phyloP scores from a whole-genome alignment of 106 monocot genomes.

The Dioscorea dumetorum region DNA sequence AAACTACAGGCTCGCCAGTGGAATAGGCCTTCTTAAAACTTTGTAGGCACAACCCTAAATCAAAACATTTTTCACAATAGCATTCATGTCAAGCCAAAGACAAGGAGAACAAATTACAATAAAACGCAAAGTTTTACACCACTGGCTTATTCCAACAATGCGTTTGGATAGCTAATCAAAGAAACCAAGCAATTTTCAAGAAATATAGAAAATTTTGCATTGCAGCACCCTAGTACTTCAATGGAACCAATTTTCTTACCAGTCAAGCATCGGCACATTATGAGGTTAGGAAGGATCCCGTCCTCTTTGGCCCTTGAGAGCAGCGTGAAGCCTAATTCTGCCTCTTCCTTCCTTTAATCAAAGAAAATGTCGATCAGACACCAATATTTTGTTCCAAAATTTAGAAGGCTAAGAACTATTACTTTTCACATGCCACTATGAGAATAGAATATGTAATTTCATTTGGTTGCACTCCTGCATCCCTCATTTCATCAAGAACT shows the following conservation, averaged over 20 bases:
- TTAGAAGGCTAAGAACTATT: conserved; percentile 9
- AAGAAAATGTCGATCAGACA: conserved; percentile 18
- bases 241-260: conserved; percentile 33
- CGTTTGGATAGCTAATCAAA: too few species aligned
- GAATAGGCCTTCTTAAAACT: conserved; percentile 55
- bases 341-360: conserved; percentile 63
- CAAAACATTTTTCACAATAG: neutral
- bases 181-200: neutral
- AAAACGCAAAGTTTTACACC: too few species aligned
- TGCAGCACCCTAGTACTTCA: neutral
- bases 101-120: too few species aligned
- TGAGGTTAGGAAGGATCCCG: conserved; percentile 51
- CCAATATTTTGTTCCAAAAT: neutral
- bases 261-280: conserved; percentile 68
- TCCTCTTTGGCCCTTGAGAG: conserved; percentile 56
- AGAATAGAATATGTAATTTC: conserved; percentile 71
- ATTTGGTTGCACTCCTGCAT: conserved; percentile 70
- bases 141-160: too few species aligned
- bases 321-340: conserved; percentile 59
- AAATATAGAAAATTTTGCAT: neutral
- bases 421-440: conserved; percentile 94
- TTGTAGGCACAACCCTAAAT: conserved; percentile 63
- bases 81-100: too few species aligned
- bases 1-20: conserved; percentile 55
- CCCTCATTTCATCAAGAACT: conserved; percentile 71